Evolutionary conservation across 2,329 filamentous ascomycete species (phyloP).

Genomic region (Pezizomycotina sp.): DNA sequence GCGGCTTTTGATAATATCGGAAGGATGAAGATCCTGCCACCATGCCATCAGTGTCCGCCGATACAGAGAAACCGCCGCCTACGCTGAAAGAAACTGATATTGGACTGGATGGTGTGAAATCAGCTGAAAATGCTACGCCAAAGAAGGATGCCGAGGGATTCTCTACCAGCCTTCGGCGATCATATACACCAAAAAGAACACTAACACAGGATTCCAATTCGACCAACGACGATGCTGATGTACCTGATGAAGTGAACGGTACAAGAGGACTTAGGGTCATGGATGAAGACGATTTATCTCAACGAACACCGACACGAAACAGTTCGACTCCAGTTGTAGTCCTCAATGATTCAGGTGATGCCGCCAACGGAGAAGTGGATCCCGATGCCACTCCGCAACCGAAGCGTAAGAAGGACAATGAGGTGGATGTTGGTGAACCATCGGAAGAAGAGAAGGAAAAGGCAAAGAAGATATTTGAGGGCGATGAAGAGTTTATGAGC

Average conservation of each 20-base stretch:
- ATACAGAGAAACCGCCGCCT: too few relatives aligned
- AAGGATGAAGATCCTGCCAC: too few relatives aligned
- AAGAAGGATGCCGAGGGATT: too few relatives aligned
- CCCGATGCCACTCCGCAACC: conserved; percentile 5
- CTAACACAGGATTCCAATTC: too few relatives aligned
- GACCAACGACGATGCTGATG: too few relatives aligned
- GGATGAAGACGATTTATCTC: conserved; percentile 1
- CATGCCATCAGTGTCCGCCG: too few relatives aligned
- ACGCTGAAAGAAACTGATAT: too few relatives aligned
- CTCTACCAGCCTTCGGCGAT: too few relatives aligned
- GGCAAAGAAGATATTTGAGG: conserved; percentile 69
- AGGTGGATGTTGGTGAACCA: conserved; percentile 27
- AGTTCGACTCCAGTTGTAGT: conserved; percentile 21
- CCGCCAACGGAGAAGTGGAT: conserved; percentile 5
- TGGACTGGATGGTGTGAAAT: too few relatives aligned
- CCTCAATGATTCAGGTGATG: conserved; percentile 20
- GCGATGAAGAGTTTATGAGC: conserved; percentile 62
- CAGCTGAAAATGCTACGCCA: too few relatives aligned
- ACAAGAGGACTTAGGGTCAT: conserved; percentile 2
- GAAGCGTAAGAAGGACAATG: conserved; percentile 8
- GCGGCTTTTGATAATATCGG: too few relatives aligned
- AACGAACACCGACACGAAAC: conserved; percentile 15
- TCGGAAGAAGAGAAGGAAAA: conserved; percentile 56
- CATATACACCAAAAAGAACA: too few relatives aligned
- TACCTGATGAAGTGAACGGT: conserved; percentile 10